Base-by-base conservation (phyloP, 352 stramenopile species). In the Pythium sp. region DNA sequence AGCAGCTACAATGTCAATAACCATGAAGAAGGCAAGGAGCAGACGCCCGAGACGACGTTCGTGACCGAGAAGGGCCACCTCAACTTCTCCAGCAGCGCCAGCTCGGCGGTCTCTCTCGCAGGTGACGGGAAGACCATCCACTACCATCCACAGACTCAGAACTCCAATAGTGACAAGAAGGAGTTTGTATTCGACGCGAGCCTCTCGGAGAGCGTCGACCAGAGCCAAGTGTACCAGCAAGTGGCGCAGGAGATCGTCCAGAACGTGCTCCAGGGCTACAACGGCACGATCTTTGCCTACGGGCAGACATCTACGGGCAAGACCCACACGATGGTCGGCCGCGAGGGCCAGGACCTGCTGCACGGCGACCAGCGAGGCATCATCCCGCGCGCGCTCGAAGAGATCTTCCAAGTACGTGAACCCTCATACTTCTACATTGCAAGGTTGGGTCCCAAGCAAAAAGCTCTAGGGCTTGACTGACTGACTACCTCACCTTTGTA, bases 191-290 rank as follows among this genome's bases (percentile, higher is more conserved):
- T 93, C 26, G 84, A 93, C 64, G 78, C 73, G 32, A 81, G 74
- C 58, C 69, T 90, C 49, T 71, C 62, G 5, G 79, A 91, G 55
- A 65, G 63, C 20, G 69, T 60, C 3, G 64, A 69, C 32, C 84
- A 93, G 54, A 69, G 79, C 20, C 72, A 63, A 18, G 78, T 91
- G 9, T 93, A 91, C 69, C 57, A 80, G 15, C 65, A 64, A 2
- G 82, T 81, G 9, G 82, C 82, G n/a, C 72, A 70, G 18, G 75
- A 84, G 30, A 75, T 93, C 46, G 76, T 93, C 6, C 73, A 82
- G 47, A 79, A 89, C 57, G 82, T 89, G n/a, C 77, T 92, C 34
- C 34, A 98, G 67, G 94, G 99, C 34, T 99, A 99, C 73, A 83
- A 98, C 61, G 87, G 81, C 36, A 85, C 93, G 5, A 91, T 84